Conservation (phyloP, 306 rosid genomes). For the Trifolium subterraneum region DNA sequence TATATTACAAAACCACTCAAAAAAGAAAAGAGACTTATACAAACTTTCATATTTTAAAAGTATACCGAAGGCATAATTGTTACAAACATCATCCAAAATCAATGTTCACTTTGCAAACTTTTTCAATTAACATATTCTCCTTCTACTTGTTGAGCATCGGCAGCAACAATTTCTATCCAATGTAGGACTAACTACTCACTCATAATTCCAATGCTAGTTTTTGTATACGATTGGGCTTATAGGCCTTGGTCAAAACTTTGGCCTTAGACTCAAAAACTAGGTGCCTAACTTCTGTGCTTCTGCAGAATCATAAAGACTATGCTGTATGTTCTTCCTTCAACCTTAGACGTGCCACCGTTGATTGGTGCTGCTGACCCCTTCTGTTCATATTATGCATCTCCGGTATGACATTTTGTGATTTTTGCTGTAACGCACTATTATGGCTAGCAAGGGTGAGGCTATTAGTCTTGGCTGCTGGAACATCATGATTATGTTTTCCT, state of each 20-base stretch:
- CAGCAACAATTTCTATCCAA: not conserved
- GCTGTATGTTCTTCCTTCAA: slow-evolving; percentile 75
- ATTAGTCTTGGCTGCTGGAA: slow-evolving; percentile 74
- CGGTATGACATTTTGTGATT: slow-evolving; percentile 48
- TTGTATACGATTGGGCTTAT: not conserved
- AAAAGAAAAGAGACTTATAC: not conserved
- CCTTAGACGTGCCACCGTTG: slow-evolving; percentile 59
- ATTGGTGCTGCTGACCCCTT: slow-evolving; percentile 47
- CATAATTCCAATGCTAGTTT: not conserved
- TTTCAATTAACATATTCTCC: not conserved
- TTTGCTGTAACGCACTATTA: slow-evolving; percentile 45
- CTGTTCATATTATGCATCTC: slow-evolving; percentile 42
- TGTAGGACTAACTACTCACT: not conserved
- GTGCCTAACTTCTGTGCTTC: too few relatives aligned
- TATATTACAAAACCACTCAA: not conserved
- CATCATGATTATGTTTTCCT: slow-evolving; percentile 87
- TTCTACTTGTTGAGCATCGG: not conserved
- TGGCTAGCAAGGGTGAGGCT: slow-evolving; percentile 66
- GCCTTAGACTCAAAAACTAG: slow-evolving; percentile 41
- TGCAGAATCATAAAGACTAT: slow-evolving; percentile 51
- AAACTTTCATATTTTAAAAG: too few relatives aligned
- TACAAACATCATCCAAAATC: not conserved
- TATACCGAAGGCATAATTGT: not conserved
- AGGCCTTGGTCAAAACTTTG: slow-evolving; percentile 52
- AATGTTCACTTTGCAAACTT: not conserved